Evolutionary conservation across 2,329 filamentous ascomycete species (phyloP), one percentile per base, ranked within the genome.

Genomic region (Hypoxylon sp.): DNA sequence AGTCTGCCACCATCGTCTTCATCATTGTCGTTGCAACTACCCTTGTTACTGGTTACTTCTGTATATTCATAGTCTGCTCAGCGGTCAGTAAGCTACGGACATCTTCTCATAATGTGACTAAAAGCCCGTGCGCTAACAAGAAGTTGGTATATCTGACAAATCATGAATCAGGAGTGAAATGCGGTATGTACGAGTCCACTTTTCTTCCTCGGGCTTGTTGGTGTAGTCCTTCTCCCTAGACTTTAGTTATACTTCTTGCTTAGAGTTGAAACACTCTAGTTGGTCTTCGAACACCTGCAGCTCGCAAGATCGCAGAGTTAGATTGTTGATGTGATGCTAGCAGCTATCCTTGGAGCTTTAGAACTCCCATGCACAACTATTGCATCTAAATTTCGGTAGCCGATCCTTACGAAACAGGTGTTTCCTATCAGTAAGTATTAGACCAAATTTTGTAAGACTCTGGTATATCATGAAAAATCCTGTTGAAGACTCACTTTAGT

Each of bases 161-260:
- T 43, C 54, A 15, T 50, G 32, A 20, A 11, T 30, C 5, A 46
- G 54, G 32, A 57, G 50, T 8, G 50, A 30, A 30, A 50, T 50
- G 15, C 13, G 22, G 26, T 57, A 57, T 30, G 39, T 50, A 26
- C 50, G 46, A 6, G 6, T 50, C 54, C 53, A 56, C 19, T 50
- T 57, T 8, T 50, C 44, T 30, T 49, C 44, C 15, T 57, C 44
- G 3, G 46, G 26, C 22, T 43, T 44, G 26, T 57, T 57, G 22
- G 17, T 11, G 22, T n/a, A 37, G n/a, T 48, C 22, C 37, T 50
- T 57, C 26, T 50, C 50, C 43, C 54, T 41, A 41, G 44, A 49
- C 10, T 32, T 49, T 20, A 50, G 17, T 32, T 50, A 15, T 32
- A 30, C 28, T n/a, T 57, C 54, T 20, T 50, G 54, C 39, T 26